Base-by-base conservation (phyloP, 495 filamentous ascomycete species). In the Pyrenula massariospora region DNA sequence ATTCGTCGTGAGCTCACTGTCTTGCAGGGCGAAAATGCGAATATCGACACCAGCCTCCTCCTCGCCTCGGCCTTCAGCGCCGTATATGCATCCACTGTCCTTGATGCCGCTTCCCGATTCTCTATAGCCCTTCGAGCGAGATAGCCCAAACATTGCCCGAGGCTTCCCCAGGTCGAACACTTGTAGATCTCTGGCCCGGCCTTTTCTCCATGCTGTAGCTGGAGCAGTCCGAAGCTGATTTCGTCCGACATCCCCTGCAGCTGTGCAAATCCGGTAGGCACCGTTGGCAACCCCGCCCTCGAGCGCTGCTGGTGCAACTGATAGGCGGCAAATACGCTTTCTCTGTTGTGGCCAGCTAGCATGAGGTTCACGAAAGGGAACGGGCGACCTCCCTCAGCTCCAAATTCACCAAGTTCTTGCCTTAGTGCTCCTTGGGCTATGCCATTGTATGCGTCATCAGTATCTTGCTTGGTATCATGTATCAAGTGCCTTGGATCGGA, bases 241-340 rank as follows among this genome's bases (percentile, higher is more conserved):
- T 94, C 90, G 59, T 96, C 91, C 5, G 91, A 89, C 91, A 96
- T 96, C 11, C 91, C 91, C 72, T 89, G 84, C 15, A 96, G 73
- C 69, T 96, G 91, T 0, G 59, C 73, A 55, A 73, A 77, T 1
- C 67, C 65, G 20, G 73, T 68, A 24, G 67, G 63, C 22, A 70
- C 65, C 8, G 66, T 74, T 22, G 69, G 71, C 12, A 67, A 53
- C 1, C 62, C 61, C 0, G 61, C 67, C 22, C 50, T 55, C 0
- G 65, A 19, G 0, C 70, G 68, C 19, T 69, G 58, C 50, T 70
- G 64, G 52, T 69, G 65, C 8, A 74, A 58, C 2, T 65, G 49
- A 50, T 68, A 67, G 21, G 70, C 71, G 48, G 65, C 70, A n/a
- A 59, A 59, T 15, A 66, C 63, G 31, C 65, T 66, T 0, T 62